Evolutionary conservation across 305 asterid species (phyloP).

Genomic region (Striga hermonthica): DNA sequence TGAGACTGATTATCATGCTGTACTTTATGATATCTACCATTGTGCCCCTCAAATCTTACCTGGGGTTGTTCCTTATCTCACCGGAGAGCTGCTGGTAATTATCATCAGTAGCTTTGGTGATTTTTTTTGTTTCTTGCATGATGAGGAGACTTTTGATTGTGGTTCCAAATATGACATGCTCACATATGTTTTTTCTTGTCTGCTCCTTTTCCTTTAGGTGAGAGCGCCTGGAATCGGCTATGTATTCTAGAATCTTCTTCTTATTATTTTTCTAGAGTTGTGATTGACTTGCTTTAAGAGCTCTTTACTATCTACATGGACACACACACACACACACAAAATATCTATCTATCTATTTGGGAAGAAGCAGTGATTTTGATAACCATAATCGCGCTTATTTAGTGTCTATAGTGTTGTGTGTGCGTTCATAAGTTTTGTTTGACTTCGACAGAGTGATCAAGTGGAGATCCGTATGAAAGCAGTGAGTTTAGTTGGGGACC

Average conservation of each 20-base stretch:
- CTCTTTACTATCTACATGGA: no score
- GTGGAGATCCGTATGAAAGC: constrained; percentile 78
- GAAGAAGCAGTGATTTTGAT: no score
- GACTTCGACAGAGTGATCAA: constrained; percentile 73
- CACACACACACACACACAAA: no score
- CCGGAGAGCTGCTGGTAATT: constrained; percentile 94
- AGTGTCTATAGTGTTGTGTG: no score
- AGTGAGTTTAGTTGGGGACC: constrained; percentile 81
- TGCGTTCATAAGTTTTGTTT: constrained; percentile 33
- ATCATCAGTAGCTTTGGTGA: constrained; percentile 30
- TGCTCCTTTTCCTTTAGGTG: no score
- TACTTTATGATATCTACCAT: constrained; percentile 71
- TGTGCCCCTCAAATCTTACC: constrained; percentile 83
- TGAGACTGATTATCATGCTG: constrained; percentile 67
- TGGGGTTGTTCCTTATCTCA: constrained; percentile 89
- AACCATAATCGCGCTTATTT: no score
- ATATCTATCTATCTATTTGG: no score
- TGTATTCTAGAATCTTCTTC: no score
- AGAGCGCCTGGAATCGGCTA: no score
- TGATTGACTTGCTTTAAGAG: no score
- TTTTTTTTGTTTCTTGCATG: constrained; percentile 7
- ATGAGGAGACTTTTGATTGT: constrained; percentile 5
- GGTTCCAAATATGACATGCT: constrained; percentile 20
- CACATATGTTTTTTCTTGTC: constrained; percentile 18
- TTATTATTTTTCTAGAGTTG: no score